These are phyloP conservation scores for Glutinoglossum americanum DNA, from an alignment of 495 filamentous ascomycete species.

Conservation along the genomic window DNA sequence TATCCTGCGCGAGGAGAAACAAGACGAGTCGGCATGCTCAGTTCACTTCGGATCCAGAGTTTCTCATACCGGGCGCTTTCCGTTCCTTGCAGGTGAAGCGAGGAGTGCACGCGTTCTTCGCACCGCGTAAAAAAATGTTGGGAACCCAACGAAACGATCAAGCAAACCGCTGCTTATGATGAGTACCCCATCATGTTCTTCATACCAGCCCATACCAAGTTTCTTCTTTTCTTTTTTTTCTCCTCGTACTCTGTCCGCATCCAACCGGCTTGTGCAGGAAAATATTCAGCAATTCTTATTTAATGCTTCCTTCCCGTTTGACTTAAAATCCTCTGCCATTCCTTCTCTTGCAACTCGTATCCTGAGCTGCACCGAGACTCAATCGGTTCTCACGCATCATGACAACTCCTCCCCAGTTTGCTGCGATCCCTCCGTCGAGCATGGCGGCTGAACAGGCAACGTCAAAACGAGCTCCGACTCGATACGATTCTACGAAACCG, in stretches of 20 bases:
- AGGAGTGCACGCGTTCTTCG: not conserved
- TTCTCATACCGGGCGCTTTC: not conserved
- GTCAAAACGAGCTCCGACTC: slow-evolving; percentile 18
- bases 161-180: not conserved
- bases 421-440: slow-evolving; percentile 2
- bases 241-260: not conserved
- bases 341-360: not conserved
- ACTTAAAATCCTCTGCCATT: not conserved
- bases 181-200: too few species aligned
- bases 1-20: too few species aligned
- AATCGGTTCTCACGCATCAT: not conserved
- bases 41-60: too few species aligned
- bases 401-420: slow-evolving; percentile 3
- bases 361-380: not conserved
- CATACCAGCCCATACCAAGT: not conserved
- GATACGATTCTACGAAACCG: slow-evolving; percentile 23
- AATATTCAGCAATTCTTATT: not conserved
- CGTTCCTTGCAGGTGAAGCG: not conserved
- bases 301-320: not conserved
- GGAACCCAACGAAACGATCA: not conserved
- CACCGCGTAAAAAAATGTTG: not conserved
- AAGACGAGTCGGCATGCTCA: too few species aligned
- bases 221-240: not conserved
- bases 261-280: not conserved
- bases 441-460: slow-evolving; percentile 7